A percentile compares a stretch with the other conserved stretches of the same genome.
Evolutionary conservation across 78 protist species (phyloP).

Genomic region (Guillardia theta): DNA sequence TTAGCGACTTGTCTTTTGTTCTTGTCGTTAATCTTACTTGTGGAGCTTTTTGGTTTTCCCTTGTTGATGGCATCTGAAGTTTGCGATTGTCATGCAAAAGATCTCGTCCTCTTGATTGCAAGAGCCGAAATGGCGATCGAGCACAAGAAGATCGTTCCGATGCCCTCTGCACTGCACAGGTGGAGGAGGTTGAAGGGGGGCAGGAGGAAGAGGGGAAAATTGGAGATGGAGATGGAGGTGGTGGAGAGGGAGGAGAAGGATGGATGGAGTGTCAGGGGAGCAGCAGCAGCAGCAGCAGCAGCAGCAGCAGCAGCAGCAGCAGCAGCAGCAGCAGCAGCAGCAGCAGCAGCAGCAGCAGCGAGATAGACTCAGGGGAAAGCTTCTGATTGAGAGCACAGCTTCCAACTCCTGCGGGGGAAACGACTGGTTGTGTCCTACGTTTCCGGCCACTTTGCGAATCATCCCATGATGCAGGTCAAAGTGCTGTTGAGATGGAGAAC

Average conservation of each 20-base stretch:
- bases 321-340: too few species aligned
- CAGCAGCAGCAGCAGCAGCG: too few species aligned
- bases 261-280: too few species aligned
- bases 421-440: background rate
- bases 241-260: too few species aligned
- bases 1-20: too few species aligned
- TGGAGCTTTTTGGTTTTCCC: background rate
- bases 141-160: background rate
- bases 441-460: background rate
- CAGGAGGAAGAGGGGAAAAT: too few species aligned
- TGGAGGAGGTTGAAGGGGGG: too few species aligned
- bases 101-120: background rate
- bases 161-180: background rate
- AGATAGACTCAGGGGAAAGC: background rate
- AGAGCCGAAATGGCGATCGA: background rate
- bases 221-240: too few species aligned
- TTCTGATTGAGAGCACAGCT: background rate
- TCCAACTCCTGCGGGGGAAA: background rate
- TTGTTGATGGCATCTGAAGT: background rate
- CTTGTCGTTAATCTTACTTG: background rate
- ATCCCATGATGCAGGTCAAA: conserved; percentile 7
- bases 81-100: background rate
- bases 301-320: too few species aligned
- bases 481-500: too few species aligned
- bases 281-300: too few species aligned